These are phyloP conservation scores for Silene noctiflora DNA, from an alignment of 179 eudicot genomes.

Conservation along the genomic window DNA sequence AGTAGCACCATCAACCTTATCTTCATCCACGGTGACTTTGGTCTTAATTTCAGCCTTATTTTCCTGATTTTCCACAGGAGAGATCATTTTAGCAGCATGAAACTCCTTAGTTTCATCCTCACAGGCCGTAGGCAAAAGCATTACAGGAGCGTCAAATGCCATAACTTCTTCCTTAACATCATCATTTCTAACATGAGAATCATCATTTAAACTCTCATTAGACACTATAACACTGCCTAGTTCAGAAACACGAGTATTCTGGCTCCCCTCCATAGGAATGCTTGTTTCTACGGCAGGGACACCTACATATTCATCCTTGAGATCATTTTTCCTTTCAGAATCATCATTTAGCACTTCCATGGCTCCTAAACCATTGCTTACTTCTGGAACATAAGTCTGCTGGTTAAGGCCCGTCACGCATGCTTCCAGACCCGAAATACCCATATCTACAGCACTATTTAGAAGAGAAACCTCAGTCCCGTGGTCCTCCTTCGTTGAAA, in stretches of 20 bases:
- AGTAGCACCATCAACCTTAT: constrained; percentile 15
- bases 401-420: background rate
- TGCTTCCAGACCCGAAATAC: too few relatives aligned
- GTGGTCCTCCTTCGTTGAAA: background rate
- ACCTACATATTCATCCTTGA: background rate
- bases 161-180: constrained; percentile 13
- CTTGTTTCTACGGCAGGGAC: background rate
- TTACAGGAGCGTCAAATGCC: constrained; percentile 15
- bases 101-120: background rate
- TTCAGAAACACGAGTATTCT: constrained; percentile 21
- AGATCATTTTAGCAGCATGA: background rate
- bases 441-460: background rate
- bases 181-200: constrained; percentile 12
- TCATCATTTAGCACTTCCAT: background rate
- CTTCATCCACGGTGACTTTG: constrained; percentile 14
- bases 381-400: background rate
- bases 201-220: constrained; percentile 6
- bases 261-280: constrained; percentile 27
- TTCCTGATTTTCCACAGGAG: too few relatives aligned
- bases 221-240: constrained; percentile 3
- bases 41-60: background rate
- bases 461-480: background rate
- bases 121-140: background rate
- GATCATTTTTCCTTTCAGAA: constrained; percentile 17
- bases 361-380: background rate